A percentile compares a stretch with the other conserved stretches of the same genome.
Evolutionary conservation across 2,329 filamentous ascomycete genomes (phyloP).

Genomic region (Metarhizium sp.): DNA sequence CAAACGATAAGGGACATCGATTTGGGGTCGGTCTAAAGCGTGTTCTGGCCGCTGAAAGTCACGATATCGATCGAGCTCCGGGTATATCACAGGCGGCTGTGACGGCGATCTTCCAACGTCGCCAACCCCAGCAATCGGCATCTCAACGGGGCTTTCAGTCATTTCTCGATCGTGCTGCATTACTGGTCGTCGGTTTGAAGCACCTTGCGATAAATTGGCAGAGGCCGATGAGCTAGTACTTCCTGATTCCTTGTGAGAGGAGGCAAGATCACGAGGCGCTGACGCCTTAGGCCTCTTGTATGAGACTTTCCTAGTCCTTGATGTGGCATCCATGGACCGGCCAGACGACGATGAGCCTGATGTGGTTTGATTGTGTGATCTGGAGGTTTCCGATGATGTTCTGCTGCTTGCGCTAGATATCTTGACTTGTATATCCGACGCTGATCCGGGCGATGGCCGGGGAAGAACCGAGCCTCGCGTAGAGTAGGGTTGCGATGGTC

Average conservation of each 20-base stretch:
- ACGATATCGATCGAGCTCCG: conserved; percentile 54
- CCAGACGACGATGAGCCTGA: conserved; percentile 25
- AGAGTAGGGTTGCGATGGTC: conserved; percentile 14
- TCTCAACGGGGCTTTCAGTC: conserved; percentile 34
- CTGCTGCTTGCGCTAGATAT: conserved; percentile 26
- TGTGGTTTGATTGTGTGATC: conserved; percentile 19
- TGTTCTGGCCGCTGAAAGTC: conserved; percentile 29
- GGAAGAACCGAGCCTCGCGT: conserved; percentile 16
- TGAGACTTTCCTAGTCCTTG: conserved; percentile 20
- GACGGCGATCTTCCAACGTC: conserved; percentile 28
- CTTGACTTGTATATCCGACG: conserved; percentile 31
- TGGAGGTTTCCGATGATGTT: conserved; percentile 21
- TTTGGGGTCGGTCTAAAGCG: conserved; percentile 22
- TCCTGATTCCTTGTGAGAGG: conserved; percentile 23
- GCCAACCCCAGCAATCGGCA: conserved; percentile 30
- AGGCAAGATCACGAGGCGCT: conserved; percentile 28
- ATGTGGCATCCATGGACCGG: conserved; percentile 22
- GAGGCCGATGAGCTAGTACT: conserved; percentile 30
- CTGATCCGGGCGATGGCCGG: conserved; percentile 12
- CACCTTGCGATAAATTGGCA: conserved; percentile 24
- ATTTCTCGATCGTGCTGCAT: conserved; percentile 31
- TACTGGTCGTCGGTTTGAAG: conserved; percentile 23
- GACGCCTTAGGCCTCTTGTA: neutral
- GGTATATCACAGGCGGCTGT: conserved; percentile 41
- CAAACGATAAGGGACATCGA: conserved; percentile 45